These are phyloP conservation scores for Aethionema arabicum DNA, from an alignment of 345 rosid species.

Conservation along the genomic window DNA sequence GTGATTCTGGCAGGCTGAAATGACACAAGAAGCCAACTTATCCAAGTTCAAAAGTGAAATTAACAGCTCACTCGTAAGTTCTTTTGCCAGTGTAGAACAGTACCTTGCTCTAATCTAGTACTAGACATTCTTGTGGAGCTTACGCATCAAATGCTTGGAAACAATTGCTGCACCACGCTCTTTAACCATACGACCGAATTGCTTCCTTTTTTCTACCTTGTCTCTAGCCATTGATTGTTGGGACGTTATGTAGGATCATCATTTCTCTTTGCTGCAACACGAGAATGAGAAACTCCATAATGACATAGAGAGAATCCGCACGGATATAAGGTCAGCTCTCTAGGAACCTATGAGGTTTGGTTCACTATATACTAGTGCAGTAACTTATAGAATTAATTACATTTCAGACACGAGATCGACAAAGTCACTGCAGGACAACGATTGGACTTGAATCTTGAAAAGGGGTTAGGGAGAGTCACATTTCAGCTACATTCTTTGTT, in stretches of 20 bases:
- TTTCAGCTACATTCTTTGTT: background rate
- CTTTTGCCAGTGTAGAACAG: background rate
- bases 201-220: too few relatives aligned
- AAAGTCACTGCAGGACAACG: slow-evolving; percentile 85
- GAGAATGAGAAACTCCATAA: slow-evolving; percentile 73
- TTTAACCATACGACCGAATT: too few relatives aligned
- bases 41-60: slow-evolving; percentile 79
- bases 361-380: slow-evolving; percentile 11
- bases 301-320: slow-evolving; percentile 77
- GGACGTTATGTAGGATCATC: slow-evolving; percentile 55
- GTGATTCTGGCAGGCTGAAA: slow-evolving; percentile 49
- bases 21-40: slow-evolving; percentile 72
- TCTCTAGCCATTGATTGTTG: background rate
- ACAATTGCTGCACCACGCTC: background rate
- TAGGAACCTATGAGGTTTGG: background rate
- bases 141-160: slow-evolving; percentile 9
- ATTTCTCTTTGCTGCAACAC: slow-evolving; percentile 72
- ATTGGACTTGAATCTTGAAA: slow-evolving; percentile 93
- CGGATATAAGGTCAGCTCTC: slow-evolving; percentile 63
- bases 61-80: slow-evolving; percentile 66
- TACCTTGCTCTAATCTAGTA: background rate
- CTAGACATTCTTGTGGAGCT: background rate
- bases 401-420: slow-evolving; percentile 79
- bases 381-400: slow-evolving; percentile 5
- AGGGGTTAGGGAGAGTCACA: slow-evolving; percentile 51